Evolutionary conservation across 2,329 filamentous ascomycete genomes (phyloP).

Genomic region (Leptosphaerulina australis): DNA sequence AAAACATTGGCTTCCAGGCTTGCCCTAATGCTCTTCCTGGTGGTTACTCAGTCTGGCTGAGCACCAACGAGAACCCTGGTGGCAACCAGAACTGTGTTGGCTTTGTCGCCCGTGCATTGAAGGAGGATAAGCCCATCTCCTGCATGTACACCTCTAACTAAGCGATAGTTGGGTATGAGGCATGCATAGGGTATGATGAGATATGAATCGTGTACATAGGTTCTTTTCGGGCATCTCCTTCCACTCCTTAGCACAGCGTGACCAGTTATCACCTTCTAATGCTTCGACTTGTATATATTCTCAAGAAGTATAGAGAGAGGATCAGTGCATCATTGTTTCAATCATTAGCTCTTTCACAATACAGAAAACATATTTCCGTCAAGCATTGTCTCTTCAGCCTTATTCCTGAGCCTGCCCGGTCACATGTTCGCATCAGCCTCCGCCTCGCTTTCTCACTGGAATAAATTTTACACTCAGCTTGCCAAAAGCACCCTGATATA

Average conservation of each 20-base stretch:
- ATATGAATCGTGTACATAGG: not conserved
- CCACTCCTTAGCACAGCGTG: constrained; percentile 6
- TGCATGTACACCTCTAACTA: constrained; percentile 29
- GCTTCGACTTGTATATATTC: constrained; percentile 11
- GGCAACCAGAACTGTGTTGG: constrained; percentile 45
- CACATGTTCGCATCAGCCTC: no score
- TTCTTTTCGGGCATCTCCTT: not conserved
- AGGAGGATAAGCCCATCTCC: constrained; percentile 19
- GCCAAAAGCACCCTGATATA: no score
- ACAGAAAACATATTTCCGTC: no score
- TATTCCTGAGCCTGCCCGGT: no score
- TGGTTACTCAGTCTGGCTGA: constrained; percentile 43
- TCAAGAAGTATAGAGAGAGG: not conserved
- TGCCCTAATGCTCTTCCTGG: constrained; percentile 58
- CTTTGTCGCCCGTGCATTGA: constrained; percentile 39
- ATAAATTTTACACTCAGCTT: no score
- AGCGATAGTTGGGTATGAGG: not conserved
- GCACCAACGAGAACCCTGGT: constrained; percentile 23
- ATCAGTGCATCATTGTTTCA: not conserved
- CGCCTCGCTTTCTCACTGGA: no score
- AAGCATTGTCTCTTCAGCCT: no score
- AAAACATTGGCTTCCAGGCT: constrained; percentile 55
- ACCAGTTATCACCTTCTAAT: not conserved
- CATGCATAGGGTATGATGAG: not conserved
- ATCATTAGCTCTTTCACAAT: not conserved